Percentiles rank a stretch among this genome's conserved stretches.
Evolutionary conservation across 2,329 filamentous ascomycete species (phyloP).

Genomic region (Phoma herbarum): DNA sequence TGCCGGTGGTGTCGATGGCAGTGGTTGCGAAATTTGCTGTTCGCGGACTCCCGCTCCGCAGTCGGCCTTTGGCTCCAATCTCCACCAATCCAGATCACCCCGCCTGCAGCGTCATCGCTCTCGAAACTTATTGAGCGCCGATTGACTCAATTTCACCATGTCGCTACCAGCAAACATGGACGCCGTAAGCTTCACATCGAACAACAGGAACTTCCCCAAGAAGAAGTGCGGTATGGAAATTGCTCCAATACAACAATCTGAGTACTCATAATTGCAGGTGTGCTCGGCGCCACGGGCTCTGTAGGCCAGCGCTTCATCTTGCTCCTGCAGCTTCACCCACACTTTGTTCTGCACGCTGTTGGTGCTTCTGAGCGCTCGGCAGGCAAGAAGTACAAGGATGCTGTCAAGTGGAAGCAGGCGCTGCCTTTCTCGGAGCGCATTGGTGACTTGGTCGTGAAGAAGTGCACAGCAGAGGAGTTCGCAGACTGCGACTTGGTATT

Average conservation of each 20-base stretch:
- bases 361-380: constrained; percentile 89
- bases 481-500: constrained; percentile 92
- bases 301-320: constrained; percentile 97
- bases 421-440: constrained; percentile 78
- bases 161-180: constrained; percentile 50
- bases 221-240: constrained; percentile 61
- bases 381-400: constrained; percentile 94
- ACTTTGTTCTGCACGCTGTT: constrained; percentile 85
- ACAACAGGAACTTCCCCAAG: constrained; percentile 55
- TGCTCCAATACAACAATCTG: constrained; percentile 45
- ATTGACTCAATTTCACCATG: constrained; percentile 36
- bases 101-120: constrained; percentile 25
- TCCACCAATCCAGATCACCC: constrained; percentile 25
- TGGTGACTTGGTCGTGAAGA: constrained; percentile 82
- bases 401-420: constrained; percentile 93
- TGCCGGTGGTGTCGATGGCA: constrained; percentile 5
- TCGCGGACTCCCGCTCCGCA: constrained; percentile 30
- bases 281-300: constrained; percentile 91
- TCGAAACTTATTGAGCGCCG: constrained; percentile 31
- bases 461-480: constrained; percentile 85
- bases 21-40: constrained; percentile 19
- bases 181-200: constrained; percentile 54
- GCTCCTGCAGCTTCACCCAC: constrained; percentile 85
- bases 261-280: constrained; percentile 54
- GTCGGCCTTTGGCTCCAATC: constrained; percentile 37